Evolutionary conservation across 345 rosid species (phyloP), one percentile per base, ranked within the genome.

Genomic region (Populus tremula): DNA sequence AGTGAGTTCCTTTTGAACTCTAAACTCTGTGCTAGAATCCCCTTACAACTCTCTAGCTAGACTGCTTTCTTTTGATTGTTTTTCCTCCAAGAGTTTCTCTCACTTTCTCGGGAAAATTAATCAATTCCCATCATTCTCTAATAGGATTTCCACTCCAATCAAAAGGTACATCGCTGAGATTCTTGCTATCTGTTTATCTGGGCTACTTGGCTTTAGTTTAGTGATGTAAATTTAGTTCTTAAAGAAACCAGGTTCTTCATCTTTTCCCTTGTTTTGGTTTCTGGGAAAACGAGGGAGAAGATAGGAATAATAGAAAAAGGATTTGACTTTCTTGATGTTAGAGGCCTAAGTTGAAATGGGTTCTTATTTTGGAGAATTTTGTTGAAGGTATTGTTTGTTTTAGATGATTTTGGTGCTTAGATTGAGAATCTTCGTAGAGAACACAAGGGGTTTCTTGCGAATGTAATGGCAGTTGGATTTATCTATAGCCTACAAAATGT

Each of bases 391-490:
- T 49, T 21, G 27, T 54, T 33, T 64, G 10, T 47, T 25, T 45
- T 63, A 13, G 67, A 63, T 63, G 25, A 11, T 27, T 21, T 41
- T 27, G 25, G 12, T 11, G 23, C 39, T 12, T 27, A 17, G 54
- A 8, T 29, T 45, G 45, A 4, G 62, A 27, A 69, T 71, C 39
- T 66, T 69, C 36, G 5, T 33, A 33, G 36, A 33, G 68, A 6
- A 62, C 23, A 41, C 5, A 35, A 14, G 67, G 61, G 61, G 65
- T 50, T 71, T 70, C 8, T 73, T 77, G 74, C 43, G 50, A 25
- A 45, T 74, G 72, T 77, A 81, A 87, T 90, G 89, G 89, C 87
- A 70, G 77, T 80, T 65, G 83, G 82, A 49, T 88, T 89, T 20
- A 18, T 84, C 8, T 78, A 75, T 77, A 82, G 65, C 65, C 78